Conservation (phyloP, 1,284 basidiomycete genomes). For the Moesziomyces aphidis region DNA sequence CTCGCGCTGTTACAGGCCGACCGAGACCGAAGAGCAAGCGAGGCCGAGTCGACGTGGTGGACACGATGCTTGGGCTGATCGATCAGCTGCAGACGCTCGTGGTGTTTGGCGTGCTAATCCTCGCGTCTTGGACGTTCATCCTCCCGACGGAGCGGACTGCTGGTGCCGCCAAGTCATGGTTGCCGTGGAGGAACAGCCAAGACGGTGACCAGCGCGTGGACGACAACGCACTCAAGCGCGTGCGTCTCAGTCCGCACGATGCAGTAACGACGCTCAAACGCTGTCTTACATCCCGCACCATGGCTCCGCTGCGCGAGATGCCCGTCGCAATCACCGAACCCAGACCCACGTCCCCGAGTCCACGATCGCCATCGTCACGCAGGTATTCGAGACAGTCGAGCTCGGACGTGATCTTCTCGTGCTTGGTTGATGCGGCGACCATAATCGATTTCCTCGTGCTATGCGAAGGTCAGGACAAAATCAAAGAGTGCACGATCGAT, state of each 20-base stretch:
- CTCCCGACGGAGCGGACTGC: neutral
- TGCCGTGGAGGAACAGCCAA: neutral
- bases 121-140: slow-evolving; percentile 28
- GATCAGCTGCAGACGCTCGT: slow-evolving; percentile 32
- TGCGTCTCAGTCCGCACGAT: slow-evolving; percentile 20
- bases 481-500: slow-evolving; percentile 28
- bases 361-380: slow-evolving; percentile 1
- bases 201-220: neutral
- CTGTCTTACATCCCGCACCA: slow-evolving; percentile 22
- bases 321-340: slow-evolving; percentile 11
- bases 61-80: slow-evolving; percentile 18
- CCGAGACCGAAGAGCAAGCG: neutral
- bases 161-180: slow-evolving; percentile 9
- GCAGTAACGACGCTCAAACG: slow-evolving; percentile 19
- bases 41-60: slow-evolving; percentile 8
- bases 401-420: slow-evolving; percentile 13
- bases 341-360: neutral
- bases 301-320: slow-evolving; percentile 12
- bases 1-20: neutral
- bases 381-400: neutral
- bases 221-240: slow-evolving; percentile 8
- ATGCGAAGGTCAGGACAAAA: slow-evolving; percentile 8
- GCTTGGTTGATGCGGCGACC: slow-evolving; percentile 20
- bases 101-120: slow-evolving; percentile 27
- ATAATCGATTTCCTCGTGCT: slow-evolving; percentile 26